Percentiles rank a stretch among this genome's conserved stretches.
These are phyloP conservation scores for Edaphochlamys debaryana DNA, from an alignment of 139 green algal species.

Conservation along the genomic window DNA sequence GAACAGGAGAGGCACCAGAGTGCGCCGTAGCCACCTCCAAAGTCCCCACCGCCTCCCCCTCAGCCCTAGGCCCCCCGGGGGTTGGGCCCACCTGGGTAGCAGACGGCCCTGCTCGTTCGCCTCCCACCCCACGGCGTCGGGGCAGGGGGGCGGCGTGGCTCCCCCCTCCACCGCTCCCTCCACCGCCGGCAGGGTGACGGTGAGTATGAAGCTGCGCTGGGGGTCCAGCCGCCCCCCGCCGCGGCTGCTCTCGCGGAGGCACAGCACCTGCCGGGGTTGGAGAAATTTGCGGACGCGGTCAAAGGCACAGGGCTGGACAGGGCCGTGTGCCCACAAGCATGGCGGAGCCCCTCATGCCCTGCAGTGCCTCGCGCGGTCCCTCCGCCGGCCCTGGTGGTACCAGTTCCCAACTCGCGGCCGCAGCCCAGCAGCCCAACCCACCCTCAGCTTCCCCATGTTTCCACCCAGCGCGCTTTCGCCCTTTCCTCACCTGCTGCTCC, in stretches of 20 bases:
- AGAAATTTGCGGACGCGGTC: too few relatives aligned
- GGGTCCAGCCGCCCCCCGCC: constrained; percentile 25
- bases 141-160: not conserved
- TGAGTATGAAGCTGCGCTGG: constrained; percentile 47
- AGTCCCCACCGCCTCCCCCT: too few relatives aligned
- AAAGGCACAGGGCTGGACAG: too few relatives aligned
- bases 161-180: constrained; percentile 3
- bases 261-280: constrained; percentile 77
- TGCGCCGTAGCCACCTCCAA: too few relatives aligned
- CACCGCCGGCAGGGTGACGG: constrained; percentile 62
- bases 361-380: too few relatives aligned
- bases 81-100: constrained; percentile 63
- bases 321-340: too few relatives aligned
- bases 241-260: constrained; percentile 65
- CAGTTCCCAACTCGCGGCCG: too few relatives aligned
- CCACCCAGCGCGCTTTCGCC: too few relatives aligned
- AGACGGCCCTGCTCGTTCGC: constrained; percentile 67
- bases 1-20: not conserved
- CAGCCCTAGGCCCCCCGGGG: too few relatives aligned
- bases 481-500: constrained; percentile 46
- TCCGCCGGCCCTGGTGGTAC: too few relatives aligned
- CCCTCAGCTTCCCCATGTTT: not conserved
- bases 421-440: not conserved
- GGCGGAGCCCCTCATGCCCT: too few relatives aligned
- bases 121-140: constrained; percentile 83